A percentile compares a stretch with the other conserved stretches of the same genome.
Evolutionary conservation across 345 rosid species (phyloP).

Genomic region (Clausena lansium): DNA sequence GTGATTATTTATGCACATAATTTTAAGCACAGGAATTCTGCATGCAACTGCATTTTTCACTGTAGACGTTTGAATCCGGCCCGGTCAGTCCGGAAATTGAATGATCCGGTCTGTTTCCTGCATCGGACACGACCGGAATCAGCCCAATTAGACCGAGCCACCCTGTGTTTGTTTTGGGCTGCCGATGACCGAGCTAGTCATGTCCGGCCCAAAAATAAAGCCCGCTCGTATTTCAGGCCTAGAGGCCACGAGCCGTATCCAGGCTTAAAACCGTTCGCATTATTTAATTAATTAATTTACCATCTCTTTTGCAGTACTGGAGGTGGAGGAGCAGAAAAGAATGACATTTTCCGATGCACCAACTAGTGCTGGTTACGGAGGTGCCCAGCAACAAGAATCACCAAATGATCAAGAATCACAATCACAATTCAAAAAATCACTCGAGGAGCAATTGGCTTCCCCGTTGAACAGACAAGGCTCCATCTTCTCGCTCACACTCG

Average conservation of each 20-base stretch:
- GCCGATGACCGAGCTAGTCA: neutral
- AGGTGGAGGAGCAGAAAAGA: neutral
- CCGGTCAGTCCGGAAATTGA: neutral
- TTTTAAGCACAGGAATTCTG: neutral
- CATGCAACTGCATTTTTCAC: neutral
- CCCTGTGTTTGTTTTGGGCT: neutral
- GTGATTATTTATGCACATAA: neutral
- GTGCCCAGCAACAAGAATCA: constrained; percentile 8
- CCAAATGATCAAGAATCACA: constrained; percentile 9
- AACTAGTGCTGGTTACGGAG: constrained; percentile 6
- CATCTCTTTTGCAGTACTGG: neutral
- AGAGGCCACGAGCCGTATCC: neutral
- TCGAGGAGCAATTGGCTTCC: constrained; percentile 20
- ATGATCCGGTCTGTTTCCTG: neutral
- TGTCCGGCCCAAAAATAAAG: neutral
- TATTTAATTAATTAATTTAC: too few species aligned
- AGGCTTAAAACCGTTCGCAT: too few species aligned
- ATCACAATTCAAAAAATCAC: constrained; percentile 9
- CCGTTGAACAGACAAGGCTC: constrained; percentile 41
- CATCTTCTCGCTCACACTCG: constrained; percentile 68
- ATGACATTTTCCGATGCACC: constrained; percentile 25
- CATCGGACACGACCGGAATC: neutral
- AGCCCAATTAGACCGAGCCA: neutral
- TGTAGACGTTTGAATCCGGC: neutral
- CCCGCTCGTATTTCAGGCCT: neutral